phyloP scores from a whole-genome alignment of 495 filamentous ascomycete genomes.

The Geoglossum glabrum region DNA sequence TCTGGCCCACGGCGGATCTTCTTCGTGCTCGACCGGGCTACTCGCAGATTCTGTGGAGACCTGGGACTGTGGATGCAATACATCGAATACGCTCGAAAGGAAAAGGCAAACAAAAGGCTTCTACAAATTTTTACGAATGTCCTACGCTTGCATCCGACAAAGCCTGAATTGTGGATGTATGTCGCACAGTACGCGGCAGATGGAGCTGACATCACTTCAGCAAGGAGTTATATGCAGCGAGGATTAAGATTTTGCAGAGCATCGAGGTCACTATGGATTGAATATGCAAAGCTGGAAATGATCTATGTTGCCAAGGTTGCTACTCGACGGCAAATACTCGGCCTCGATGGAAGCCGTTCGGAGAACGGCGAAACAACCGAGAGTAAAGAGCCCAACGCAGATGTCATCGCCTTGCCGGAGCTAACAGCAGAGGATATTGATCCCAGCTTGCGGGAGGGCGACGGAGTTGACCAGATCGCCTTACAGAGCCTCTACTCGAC shows the following conservation, averaged over 20 bases:
- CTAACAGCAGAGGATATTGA: constrained; percentile 49
- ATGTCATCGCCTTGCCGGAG: constrained; percentile 39
- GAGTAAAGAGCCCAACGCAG: constrained; percentile 21
- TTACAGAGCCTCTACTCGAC: constrained; percentile 48
- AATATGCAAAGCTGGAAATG: constrained; percentile 84
- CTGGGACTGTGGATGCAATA: constrained; percentile 82
- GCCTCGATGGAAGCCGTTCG: constrained; percentile 32
- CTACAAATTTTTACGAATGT: constrained; percentile 54
- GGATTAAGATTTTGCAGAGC: constrained; percentile 72
- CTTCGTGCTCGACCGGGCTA: constrained; percentile 71
- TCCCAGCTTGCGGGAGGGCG: constrained; percentile 28
- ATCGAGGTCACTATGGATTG: constrained; percentile 54
- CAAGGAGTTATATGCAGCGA: constrained; percentile 70
- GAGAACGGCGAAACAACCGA: constrained; percentile 24
- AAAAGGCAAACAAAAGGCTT: constrained; percentile 64
- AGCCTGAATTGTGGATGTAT: constrained; percentile 69
- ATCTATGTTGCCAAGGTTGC: constrained; percentile 71
- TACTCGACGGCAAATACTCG: constrained; percentile 44
- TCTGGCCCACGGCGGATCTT: constrained; percentile 66
- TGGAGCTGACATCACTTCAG: constrained; percentile 66
- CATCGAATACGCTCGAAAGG: constrained; percentile 55
- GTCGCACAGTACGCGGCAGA: constrained; percentile 63
- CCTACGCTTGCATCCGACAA: constrained; percentile 66
- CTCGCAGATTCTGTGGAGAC: constrained; percentile 66
- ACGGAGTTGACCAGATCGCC: constrained; percentile 28